Evolutionary conservation across 257 asterid genomes (phyloP).

Genomic region (Mentha longifolia): DNA sequence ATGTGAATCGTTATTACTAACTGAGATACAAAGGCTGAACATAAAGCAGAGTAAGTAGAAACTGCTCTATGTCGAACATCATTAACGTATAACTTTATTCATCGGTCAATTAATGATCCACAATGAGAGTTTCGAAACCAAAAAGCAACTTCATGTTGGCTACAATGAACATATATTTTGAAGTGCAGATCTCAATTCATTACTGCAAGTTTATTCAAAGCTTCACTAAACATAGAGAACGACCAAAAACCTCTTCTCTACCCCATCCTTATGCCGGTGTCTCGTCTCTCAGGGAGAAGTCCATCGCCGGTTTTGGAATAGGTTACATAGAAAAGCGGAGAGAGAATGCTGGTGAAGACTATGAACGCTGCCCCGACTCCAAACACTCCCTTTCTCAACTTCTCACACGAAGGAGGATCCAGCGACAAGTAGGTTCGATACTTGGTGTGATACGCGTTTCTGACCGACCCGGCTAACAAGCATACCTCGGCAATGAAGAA

Average conservation of each 20-base stretch:
- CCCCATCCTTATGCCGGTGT: conserved; percentile 78
- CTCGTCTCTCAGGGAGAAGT: conserved; percentile 43
- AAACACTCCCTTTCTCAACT: conserved; percentile 77
- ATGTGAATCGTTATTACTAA: no score
- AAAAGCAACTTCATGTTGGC: neutral
- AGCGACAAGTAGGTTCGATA: conserved; percentile 51
- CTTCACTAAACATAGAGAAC: neutral
- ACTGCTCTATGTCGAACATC: neutral
- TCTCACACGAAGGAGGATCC: conserved; percentile 75
- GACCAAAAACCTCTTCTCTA: conserved; percentile 11
- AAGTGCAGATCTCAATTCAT: neutral
- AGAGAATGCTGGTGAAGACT: conserved; percentile 67
- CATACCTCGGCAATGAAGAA: conserved; percentile 77
- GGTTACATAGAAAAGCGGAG: conserved; percentile 69
- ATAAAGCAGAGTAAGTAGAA: neutral
- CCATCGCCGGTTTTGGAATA: conserved; percentile 61
- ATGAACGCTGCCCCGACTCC: conserved; percentile 89
- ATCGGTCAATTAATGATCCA: neutral
- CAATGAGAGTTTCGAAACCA: no score
- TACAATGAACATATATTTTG: conserved; percentile 6
- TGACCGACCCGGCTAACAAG: conserved; percentile 69
- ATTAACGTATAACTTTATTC: neutral
- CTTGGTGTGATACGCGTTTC: conserved; percentile 79
- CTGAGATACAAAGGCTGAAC: neutral
- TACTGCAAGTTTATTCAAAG: conserved; percentile 15